Evolutionary conservation across 2,329 filamentous ascomycete species (phyloP).

Genomic region (Aureobasidium leucospermi): DNA sequence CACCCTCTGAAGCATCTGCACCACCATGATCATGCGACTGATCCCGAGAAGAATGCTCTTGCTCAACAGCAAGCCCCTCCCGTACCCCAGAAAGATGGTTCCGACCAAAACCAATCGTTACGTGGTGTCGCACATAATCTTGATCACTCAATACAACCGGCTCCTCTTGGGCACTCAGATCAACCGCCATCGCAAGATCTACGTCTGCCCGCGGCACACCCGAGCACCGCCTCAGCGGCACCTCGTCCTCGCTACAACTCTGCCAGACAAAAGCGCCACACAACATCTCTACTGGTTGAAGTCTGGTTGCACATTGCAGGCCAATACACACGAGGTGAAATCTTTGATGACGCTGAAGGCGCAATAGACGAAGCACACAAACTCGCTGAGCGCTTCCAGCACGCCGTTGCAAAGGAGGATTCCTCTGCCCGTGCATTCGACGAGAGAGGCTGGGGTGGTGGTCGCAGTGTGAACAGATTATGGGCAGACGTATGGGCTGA

Average conservation of each 20-base stretch:
- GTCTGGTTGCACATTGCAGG: conserved; percentile 88
- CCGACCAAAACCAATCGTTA: conserved; percentile 28
- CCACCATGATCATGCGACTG: conserved; percentile 16
- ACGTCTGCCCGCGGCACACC: conserved; percentile 35
- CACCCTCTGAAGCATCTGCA: conserved; percentile 26
- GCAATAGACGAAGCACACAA: conserved; percentile 76
- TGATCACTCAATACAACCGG: conserved; percentile 27
- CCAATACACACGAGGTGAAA: conserved; percentile 74
- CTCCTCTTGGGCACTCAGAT: conserved; percentile 31
- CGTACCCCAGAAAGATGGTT: conserved; percentile 12
- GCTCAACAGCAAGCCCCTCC: background rate
- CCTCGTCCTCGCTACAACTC: conserved; percentile 44
- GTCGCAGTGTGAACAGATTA: conserved; percentile 73
- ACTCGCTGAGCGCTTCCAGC: conserved; percentile 64
- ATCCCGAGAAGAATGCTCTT: background rate
- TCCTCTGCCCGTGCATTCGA: conserved; percentile 57
- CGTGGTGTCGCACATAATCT: conserved; percentile 35
- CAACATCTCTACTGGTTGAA: conserved; percentile 56
- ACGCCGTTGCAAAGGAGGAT: conserved; percentile 54
- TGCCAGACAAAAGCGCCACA: conserved; percentile 47
- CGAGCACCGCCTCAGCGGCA: conserved; percentile 26
- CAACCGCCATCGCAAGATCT: conserved; percentile 38
- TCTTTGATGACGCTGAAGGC: conserved; percentile 71
- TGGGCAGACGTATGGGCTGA: conserved; percentile 79
- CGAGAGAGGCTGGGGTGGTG: conserved; percentile 66